Evolutionary conservation across 116 monocot genomes (phyloP), one percentile per base, ranked within the genome.

Genomic region (Trichopus zeylanicus): DNA sequence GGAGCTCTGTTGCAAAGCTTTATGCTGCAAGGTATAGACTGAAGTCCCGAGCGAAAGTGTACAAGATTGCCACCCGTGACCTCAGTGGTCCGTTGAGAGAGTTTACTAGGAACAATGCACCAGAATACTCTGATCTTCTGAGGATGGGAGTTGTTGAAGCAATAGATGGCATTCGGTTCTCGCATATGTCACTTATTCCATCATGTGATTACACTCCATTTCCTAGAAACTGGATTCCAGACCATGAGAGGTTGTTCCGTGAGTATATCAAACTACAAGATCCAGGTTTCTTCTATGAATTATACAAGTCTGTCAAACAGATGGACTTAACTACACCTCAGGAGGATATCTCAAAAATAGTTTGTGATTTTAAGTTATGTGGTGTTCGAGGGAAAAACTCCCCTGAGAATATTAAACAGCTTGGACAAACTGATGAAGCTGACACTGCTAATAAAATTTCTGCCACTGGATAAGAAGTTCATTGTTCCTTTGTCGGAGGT

Each of bases 31-130:
- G 89, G 46, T 89, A 89, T 54, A 64, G 89, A 30, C 67, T 84
- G 66, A 89, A 89, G 57, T 89, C 84, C 49, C 81, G 89, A 65
- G 89, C 84, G 1, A 89, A 89, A 66, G 89, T 89, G 27, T 89
- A 84, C 56, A 81, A 73, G 65, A 61, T 84, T 22, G 84, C 84
- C 1, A 68, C 78, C 0, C 80, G 89, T 27, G 84, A 89, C 67
- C 67, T 89, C 11, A 81, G 81, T 57, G 48, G 57, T 21, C 84
- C 89, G 6, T 51, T 89, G 65, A 81, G 72, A 53, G 81, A 84
- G 70, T 70, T 51, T 37, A 73, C 81, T 3, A 70, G 68, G 70
- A 89, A 75, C 49, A 61, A 75, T 33, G 64, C 75, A 2, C 84
- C 89, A 2, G 81, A 89, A 60, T 89, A 78, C 57, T 81, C 89